Evolutionary conservation across 495 filamentous ascomycete species (phyloP).

Genomic region (Umbilicaria muhlenbergii): DNA sequence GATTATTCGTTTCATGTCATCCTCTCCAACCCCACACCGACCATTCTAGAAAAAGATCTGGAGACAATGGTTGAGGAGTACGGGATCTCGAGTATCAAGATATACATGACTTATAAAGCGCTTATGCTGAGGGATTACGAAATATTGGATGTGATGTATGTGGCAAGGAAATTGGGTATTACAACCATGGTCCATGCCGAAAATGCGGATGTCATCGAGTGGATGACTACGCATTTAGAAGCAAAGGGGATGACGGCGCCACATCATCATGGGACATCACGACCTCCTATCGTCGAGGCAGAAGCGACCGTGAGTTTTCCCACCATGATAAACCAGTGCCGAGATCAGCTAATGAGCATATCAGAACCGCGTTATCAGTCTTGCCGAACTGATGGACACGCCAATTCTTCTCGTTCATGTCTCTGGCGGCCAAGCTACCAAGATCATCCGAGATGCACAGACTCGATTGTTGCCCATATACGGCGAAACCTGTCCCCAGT

Average conservation of each 20-base stretch:
- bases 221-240: conserved; percentile 32
- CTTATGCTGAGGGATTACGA: conserved; percentile 38
- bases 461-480: conserved; percentile 38
- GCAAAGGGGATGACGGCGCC: conserved; percentile 28
- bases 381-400: conserved; percentile 36
- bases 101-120: conserved; percentile 50
- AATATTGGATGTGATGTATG: conserved; percentile 37
- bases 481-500: conserved; percentile 52
- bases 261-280: conserved; percentile 36
- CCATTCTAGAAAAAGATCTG: conserved; percentile 30
- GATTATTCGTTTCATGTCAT: conserved; percentile 50
- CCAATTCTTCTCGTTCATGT: conserved; percentile 46
- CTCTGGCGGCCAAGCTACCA: conserved; percentile 31
- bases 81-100: conserved; percentile 41
- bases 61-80: conserved; percentile 22
- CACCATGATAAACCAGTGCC: no score
- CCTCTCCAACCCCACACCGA: conserved; percentile 31
- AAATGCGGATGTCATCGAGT: conserved; percentile 37
- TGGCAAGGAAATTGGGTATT: conserved; percentile 29
- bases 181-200: conserved; percentile 50
- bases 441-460: conserved; percentile 39
- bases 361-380: conserved; percentile 35
- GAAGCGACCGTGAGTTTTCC: conserved; percentile 27
- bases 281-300: conserved; percentile 37
- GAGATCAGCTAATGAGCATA: no score